Conservation (phyloP, 2,329 filamentous ascomycete species). For the Pleochaeta shiraiana region DNA sequence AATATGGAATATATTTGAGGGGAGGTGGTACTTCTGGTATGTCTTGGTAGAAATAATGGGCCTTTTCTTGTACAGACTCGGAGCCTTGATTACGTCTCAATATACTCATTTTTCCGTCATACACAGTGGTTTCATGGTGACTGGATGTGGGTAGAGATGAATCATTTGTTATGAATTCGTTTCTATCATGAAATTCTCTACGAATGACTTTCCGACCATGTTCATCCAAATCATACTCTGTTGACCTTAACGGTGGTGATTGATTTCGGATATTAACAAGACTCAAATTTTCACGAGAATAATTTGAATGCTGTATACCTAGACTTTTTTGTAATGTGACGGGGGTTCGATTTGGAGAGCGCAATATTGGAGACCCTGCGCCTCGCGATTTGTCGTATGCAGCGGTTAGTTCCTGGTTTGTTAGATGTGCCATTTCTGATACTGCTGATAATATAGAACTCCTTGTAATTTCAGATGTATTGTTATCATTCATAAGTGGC, state of each 20-base stretch:
- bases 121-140: slow-evolving; percentile 17
- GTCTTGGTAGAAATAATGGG: slow-evolving; percentile 22
- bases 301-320: slow-evolving; percentile 37
- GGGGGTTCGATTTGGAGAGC: slow-evolving; percentile 38
- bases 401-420: slow-evolving; percentile 35
- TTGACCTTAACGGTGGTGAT: slow-evolving; percentile 21
- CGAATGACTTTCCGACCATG: slow-evolving; percentile 15
- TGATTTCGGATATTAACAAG: slow-evolving; percentile 23
- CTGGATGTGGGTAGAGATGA: slow-evolving; percentile 12
- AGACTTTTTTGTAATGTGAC: slow-evolving; percentile 33
- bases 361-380: slow-evolving; percentile 35
- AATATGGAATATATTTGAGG: slow-evolving; percentile 44
- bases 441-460: slow-evolving; percentile 70
- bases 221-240: slow-evolving; percentile 18
- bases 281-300: slow-evolving; percentile 26
- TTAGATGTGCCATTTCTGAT: slow-evolving; percentile 49
- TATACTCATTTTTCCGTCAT: slow-evolving; percentile 21
- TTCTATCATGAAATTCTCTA: slow-evolving; percentile 5
- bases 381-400: slow-evolving; percentile 41
- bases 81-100: slow-evolving; percentile 14
- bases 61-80: slow-evolving; percentile 12
- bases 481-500: slow-evolving; percentile 72
- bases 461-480: slow-evolving; percentile 69
- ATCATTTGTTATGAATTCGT: slow-evolving; percentile 9
- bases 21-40: slow-evolving; percentile 39